A percentile compares a stretch with the other conserved stretches of the same genome.
These are phyloP conservation scores for Phaeosphaeriaceae sp. DNA, from an alignment of 2,329 filamentous ascomycete species.

Conservation along the genomic window DNA sequence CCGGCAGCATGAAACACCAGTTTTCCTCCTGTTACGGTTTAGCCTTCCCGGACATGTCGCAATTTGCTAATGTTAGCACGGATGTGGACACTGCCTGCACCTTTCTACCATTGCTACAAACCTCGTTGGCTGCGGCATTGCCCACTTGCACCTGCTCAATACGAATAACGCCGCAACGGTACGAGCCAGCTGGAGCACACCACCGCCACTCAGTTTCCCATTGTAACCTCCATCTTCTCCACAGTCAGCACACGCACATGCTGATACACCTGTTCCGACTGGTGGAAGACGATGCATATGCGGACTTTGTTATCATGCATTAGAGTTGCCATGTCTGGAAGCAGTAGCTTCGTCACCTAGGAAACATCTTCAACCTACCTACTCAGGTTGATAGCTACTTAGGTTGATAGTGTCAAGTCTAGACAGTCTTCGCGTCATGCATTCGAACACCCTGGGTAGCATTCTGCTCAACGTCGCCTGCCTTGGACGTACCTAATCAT, in stretches of 20 bases:
- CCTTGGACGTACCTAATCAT: no score
- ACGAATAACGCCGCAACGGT: neutral
- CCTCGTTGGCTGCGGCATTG: no score
- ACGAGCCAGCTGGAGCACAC: neutral
- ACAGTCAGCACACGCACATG: no score
- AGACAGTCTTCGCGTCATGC: neutral
- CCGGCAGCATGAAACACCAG: constrained; percentile 5
- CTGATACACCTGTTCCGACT: neutral
- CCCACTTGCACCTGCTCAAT: neutral
- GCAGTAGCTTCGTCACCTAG: neutral
- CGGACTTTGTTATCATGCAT: neutral
- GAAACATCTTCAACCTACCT: neutral
- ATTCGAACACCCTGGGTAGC: neutral
- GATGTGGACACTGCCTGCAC: neutral
- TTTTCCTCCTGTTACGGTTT: constrained; percentile 1
- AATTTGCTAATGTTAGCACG: constrained; percentile 9
- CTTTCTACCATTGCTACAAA: neutral
- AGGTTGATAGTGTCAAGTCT: no score
- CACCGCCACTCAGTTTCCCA: no score
- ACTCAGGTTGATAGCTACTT: no score
- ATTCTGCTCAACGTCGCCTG: no score
- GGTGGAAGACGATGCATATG: neutral
- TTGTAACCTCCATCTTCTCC: no score
- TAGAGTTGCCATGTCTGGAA: no score
- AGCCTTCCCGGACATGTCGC: constrained; percentile 7